phyloP scores from a whole-genome alignment of 164 flowering plant species.

The Stephania japonica region DNA sequence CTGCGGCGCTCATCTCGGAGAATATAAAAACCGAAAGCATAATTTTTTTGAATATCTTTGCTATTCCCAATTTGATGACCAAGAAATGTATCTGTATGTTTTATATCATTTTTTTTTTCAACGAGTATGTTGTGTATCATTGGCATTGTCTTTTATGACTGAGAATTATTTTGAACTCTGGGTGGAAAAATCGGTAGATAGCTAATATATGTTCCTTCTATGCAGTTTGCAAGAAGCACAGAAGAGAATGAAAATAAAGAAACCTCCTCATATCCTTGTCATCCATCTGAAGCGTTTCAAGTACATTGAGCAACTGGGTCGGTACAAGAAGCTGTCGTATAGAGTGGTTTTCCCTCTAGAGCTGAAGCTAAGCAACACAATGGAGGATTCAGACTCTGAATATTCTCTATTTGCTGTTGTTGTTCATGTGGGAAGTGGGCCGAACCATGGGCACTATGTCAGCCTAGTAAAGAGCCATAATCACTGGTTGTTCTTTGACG shows the following conservation, averaged over 20 bases:
- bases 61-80: neutral
- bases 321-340: conserved; percentile 92
- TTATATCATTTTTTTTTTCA: too few relatives aligned
- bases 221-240: conserved; percentile 53
- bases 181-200: neutral
- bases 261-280: conserved; percentile 89
- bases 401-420: conserved; percentile 97
- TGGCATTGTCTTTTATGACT: neutral
- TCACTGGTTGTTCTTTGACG: conserved; percentile 98
- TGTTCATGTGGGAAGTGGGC: conserved; percentile 97
- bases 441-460: conserved; percentile 99
- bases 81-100: too few relatives aligned
- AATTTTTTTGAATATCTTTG: neutral
- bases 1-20: neutral
- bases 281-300: conserved; percentile 98
- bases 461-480: conserved; percentile 98
- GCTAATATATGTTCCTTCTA: neutral
- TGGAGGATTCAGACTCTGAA: conserved; percentile 81
- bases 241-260: conserved; percentile 71
- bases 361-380: conserved; percentile 85
- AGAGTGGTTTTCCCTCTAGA: conserved; percentile 97
- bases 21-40: neutral
- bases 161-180: neutral
- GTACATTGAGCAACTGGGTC: conserved; percentile 90
- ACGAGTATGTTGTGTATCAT: neutral